A percentile compares a stretch with the other conserved stretches of the same genome.
phyloP scores from a whole-genome alignment of 805 yeast species.

The Metschnikowia peoriensis region DNA sequence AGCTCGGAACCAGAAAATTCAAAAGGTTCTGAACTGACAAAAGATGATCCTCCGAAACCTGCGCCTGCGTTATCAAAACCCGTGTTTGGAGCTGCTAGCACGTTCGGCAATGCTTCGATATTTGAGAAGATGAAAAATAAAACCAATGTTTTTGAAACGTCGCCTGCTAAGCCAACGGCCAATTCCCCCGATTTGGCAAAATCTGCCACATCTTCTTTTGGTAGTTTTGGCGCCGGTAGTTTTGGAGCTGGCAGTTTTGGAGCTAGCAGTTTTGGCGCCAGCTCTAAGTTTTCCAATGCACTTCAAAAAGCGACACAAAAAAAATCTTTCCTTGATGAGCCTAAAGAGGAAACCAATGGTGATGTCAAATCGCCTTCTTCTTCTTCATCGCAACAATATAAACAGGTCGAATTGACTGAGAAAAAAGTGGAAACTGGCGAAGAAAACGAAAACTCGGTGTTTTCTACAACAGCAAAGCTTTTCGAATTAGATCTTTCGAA shows the following conservation, averaged over 20 bases:
- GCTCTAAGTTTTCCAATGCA: slow-evolving; percentile 51
- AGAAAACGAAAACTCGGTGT: slow-evolving; percentile 73
- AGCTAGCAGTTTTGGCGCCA: slow-evolving; percentile 46
- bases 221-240: slow-evolving; percentile 28
- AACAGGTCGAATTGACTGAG: slow-evolving; percentile 55
- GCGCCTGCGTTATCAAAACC: slow-evolving; percentile 16
- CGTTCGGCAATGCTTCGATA: slow-evolving; percentile 33
- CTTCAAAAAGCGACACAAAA: slow-evolving; percentile 50
- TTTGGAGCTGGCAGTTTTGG: slow-evolving; percentile 52
- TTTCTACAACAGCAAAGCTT: slow-evolving; percentile 71
- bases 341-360: slow-evolving; percentile 21
- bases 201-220: slow-evolving; percentile 12
- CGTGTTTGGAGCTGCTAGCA: slow-evolving; percentile 42
- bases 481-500: slow-evolving; percentile 70
- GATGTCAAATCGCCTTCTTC: slow-evolving; percentile 19
- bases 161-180: background rate
- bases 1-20: background rate
- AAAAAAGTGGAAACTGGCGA: slow-evolving; percentile 80
- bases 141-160: slow-evolving; percentile 25
- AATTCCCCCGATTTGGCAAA: background rate
- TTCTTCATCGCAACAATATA: slow-evolving; percentile 41
- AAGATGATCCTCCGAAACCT: background rate
- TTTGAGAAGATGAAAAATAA: slow-evolving; percentile 25
- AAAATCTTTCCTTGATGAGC: slow-evolving; percentile 57
- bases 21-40: background rate